Conservation (phyloP, 176 grass and related monocot species). For the Guadua angustifolia region DNA sequence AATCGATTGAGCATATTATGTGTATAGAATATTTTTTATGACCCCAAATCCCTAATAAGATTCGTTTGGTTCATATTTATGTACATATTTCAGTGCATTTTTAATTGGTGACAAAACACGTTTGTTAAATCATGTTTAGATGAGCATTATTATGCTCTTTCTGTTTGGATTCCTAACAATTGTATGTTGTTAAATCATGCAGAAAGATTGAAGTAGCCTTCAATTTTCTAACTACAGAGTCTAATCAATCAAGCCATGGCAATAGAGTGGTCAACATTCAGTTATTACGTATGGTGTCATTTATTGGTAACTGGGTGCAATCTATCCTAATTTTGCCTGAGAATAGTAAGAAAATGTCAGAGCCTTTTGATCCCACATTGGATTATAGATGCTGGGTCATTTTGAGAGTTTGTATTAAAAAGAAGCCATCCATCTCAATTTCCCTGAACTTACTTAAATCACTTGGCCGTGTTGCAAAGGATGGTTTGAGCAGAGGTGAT, state of each 20-base stretch:
- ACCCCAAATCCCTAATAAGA: not conserved
- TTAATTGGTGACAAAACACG: not conserved
- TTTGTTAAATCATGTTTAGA: constrained; percentile 4
- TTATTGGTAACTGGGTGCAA: constrained; percentile 84
- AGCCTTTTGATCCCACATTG: constrained; percentile 69
- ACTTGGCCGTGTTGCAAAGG: constrained; percentile 63
- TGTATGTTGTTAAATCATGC: constrained; percentile 48
- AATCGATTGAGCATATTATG: not conserved
- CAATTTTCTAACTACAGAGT: constrained; percentile 54
- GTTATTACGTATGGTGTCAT: constrained; percentile 60
- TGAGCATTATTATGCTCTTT: not conserved
- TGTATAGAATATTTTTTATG: not conserved
- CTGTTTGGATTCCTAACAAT: constrained; percentile 12
- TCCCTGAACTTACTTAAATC: constrained; percentile 74
- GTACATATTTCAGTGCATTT: constrained; percentile 15
- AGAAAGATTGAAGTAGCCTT: constrained; percentile 82
- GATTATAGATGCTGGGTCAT: constrained; percentile 78
- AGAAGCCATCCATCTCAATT: constrained; percentile 64
- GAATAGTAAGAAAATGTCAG: constrained; percentile 58
- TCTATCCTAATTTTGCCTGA: constrained; percentile 61
- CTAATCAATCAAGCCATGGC: constrained; percentile 43
- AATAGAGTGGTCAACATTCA: constrained; percentile 38
- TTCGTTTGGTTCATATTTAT: constrained; percentile 14
- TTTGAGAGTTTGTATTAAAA: constrained; percentile 70
- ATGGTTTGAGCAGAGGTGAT: constrained; percentile 59